A percentile compares a stretch with the other conserved stretches of the same genome.
Conservation (phyloP, 192 early-diverging fungal species). For the Dissophora ornata region DNA sequence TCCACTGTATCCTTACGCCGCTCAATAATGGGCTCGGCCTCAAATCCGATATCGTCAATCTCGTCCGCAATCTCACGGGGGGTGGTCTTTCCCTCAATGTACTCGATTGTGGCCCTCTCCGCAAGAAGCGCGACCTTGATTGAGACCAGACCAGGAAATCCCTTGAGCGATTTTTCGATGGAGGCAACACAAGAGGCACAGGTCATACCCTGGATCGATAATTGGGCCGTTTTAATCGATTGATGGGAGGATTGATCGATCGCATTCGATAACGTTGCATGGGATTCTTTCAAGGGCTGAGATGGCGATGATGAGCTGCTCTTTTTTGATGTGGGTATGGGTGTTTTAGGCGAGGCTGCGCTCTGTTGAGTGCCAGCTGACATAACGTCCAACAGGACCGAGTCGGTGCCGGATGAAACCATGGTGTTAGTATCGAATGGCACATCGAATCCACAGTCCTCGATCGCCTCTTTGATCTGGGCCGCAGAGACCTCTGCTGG, state of each 20-base stretch:
- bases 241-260: constrained; percentile 28
- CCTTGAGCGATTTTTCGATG: constrained; percentile 78
- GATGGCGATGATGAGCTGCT: background rate
- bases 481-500: constrained; percentile 24
- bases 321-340: background rate
- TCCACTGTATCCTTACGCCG: constrained; percentile 63
- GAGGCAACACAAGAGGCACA: constrained; percentile 92
- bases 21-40: constrained; percentile 68
- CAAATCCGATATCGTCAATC: constrained; percentile 81
- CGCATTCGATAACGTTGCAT: constrained; percentile 27
- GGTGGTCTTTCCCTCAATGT: constrained; percentile 60
- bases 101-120: constrained; percentile 81
- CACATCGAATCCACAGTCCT: constrained; percentile 80
- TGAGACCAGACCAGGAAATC: constrained; percentile 69
- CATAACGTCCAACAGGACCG: too few relatives aligned
- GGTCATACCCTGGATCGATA: constrained; percentile 94
- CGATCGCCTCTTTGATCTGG: constrained; percentile 69
- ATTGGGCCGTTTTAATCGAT: constrained; percentile 49
- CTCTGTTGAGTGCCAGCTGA: background rate
- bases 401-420: too few relatives aligned
- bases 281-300: background rate
- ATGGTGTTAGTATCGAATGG: constrained; percentile 29
- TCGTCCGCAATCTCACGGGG: constrained; percentile 66
- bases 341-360: constrained; percentile 10
- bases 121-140: constrained; percentile 89